Conservation (phyloP, 768 basidiomycete species). For the Termitomyces sp. region DNA sequence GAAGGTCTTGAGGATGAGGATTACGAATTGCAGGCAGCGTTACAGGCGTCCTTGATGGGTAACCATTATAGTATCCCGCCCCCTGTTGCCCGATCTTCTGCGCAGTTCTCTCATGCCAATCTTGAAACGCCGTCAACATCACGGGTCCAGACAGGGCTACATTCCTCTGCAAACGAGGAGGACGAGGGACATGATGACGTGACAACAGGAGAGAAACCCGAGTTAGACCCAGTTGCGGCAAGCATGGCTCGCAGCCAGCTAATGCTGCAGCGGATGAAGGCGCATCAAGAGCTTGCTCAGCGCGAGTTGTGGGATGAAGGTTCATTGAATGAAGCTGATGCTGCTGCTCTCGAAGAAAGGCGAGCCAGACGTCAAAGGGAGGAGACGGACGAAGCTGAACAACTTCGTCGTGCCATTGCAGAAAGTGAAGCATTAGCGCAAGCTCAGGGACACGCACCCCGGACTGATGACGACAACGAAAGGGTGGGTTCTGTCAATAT, state of each 20-base stretch:
- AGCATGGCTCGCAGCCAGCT: conserved; percentile 63
- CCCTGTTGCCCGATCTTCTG: conserved; percentile 26
- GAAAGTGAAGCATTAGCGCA: conserved; percentile 52
- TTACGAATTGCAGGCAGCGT: conserved; percentile 80
- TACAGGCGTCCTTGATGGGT: conserved; percentile 73
- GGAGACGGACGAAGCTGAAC: conserved; percentile 56
- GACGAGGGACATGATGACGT: conserved; percentile 1
- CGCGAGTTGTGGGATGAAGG: conserved; percentile 50
- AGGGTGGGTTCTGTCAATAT: conserved; percentile 18
- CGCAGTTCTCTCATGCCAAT: conserved; percentile 15
- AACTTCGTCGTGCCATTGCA: conserved; percentile 56
- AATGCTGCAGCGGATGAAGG: conserved; percentile 60
- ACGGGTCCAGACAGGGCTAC: conserved; percentile 16
- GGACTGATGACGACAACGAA: conserved; percentile 15
- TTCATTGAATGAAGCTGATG: conserved; percentile 26
- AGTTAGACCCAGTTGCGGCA: conserved; percentile 58
- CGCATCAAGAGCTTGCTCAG: conserved; percentile 65
- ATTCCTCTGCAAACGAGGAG: conserved; percentile 9
- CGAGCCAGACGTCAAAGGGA: conserved; percentile 27
- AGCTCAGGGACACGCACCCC: conserved; percentile 20
- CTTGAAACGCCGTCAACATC: conserved; percentile 13
- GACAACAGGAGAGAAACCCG: neutral
- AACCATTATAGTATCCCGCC: conserved; percentile 17
- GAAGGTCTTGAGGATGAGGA: conserved; percentile 78
- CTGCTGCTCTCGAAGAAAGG: conserved; percentile 28